Evolutionary conservation across 2,329 filamentous ascomycete species (phyloP), one percentile per base, ranked within the genome.

Genomic region (Fusarium pininemorale): DNA sequence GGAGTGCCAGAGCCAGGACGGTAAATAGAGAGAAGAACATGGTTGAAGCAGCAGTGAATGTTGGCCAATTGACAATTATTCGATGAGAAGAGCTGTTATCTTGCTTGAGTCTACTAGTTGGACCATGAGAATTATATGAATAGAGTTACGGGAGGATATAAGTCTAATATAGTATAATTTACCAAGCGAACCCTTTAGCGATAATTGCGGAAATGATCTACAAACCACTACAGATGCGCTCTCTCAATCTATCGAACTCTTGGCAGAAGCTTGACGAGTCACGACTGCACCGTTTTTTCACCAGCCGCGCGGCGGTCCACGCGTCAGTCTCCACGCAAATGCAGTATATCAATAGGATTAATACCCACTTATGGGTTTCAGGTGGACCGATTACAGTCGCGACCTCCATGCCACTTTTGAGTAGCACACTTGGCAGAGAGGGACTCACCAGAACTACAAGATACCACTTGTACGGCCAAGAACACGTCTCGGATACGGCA

Each of bases 261-360:
- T 44, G 41, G 41, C 41, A 7, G 15, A 44, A 24, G 14, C 9
- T 44, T 24, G 10, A n/a, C 41, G n/a, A 24, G 41, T 44, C 14
- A 24, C n/a, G n/a, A 24, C n/a, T 7, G 9, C 9, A 7, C 15
- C 9, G 9, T 12, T 0, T 16, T 7, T 7, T 5, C 15, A 16
- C 6, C 41, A 11, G 41, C 41, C n/a, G n/a, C 41, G 41, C 41
- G 41, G 41, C n/a, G 41, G 41, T 44, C 41, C n/a, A n/a, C 41
- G n/a, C 41, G n/a, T 24, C n/a, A 44, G n/a, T 44, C 6, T 16
- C 15, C n/a, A 44, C n/a, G 41, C 22, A 24, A 9, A 24, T 11
- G 16, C 6, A 9, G 11, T 24, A 24, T 24, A 44, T 44, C 41
- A 12, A 5, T 44, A 44, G n/a, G 15, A n/a, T 24, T 24, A 7